phyloP scores from a whole-genome alignment of 208 protist genomes.

The Crithidia sp. region DNA sequence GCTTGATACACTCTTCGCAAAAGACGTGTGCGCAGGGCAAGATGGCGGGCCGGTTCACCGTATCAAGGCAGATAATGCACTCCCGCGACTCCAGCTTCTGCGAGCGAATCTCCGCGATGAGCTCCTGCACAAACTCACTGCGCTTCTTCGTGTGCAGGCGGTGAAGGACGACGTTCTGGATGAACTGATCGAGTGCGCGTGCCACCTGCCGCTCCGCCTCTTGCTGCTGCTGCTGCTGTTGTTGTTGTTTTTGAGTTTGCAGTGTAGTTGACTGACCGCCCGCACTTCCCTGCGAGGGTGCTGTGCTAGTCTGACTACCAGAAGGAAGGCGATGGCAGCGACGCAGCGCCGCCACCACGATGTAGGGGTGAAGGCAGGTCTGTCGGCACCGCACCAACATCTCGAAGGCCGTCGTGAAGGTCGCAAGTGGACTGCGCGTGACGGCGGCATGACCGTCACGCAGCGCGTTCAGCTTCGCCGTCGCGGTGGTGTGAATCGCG shows the following conservation, averaged over 20 bases:
- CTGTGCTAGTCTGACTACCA: too few species aligned
- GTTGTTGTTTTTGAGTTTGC: background rate
- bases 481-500: conserved; percentile 52
- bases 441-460: conserved; percentile 17
- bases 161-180: conserved; percentile 27
- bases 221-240: conserved; percentile 1
- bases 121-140: conserved; percentile 52
- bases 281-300: background rate
- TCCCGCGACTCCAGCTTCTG: conserved; percentile 54
- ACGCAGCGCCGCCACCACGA: conserved; percentile 70
- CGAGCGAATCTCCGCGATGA: conserved; percentile 46
- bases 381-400: conserved; percentile 89
- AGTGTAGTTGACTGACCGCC: background rate
- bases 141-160: conserved; percentile 24
- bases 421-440: conserved; percentile 25
- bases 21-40: conserved; percentile 85
- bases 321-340: conserved; percentile 24
- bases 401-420: conserved; percentile 79
- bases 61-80: conserved; percentile 83
- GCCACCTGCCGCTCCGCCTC: conserved; percentile 18
- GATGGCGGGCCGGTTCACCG: conserved; percentile 55
- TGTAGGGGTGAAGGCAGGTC: conserved; percentile 82
- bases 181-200: conserved; percentile 28
- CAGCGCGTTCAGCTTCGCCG: conserved; percentile 46
- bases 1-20: conserved; percentile 66